phyloP scores from a whole-genome alignment of 352 stramenopile species.

The Phytophthora multivora region DNA sequence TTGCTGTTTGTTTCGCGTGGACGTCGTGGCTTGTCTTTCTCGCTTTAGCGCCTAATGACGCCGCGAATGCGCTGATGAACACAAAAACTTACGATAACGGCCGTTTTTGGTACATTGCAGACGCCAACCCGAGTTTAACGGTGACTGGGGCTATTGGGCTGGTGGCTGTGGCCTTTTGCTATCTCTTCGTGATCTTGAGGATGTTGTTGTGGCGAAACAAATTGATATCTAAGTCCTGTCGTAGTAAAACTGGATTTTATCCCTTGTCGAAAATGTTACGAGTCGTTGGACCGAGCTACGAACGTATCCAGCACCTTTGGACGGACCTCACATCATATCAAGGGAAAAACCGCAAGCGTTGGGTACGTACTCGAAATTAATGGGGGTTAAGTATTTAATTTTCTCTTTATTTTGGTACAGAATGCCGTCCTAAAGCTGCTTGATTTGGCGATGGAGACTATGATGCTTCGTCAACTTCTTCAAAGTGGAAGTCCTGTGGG shows the following conservation, averaged over 20 bases:
- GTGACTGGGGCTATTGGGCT: slow-evolving; percentile 4
- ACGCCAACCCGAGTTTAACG: slow-evolving; percentile 7
- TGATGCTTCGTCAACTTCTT: slow-evolving; percentile 29
- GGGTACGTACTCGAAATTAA: slow-evolving; percentile 7
- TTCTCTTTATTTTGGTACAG: slow-evolving; percentile 2
- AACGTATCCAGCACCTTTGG: background rate
- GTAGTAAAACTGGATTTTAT: background rate
- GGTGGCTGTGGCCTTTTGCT: slow-evolving; percentile 14
- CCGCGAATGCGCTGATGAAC: slow-evolving; percentile 16
- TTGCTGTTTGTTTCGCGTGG: slow-evolving; percentile 25
- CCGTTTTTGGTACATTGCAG: slow-evolving; percentile 13
- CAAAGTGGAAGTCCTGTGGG: slow-evolving; percentile 18
- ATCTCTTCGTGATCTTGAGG: slow-evolving; percentile 15
- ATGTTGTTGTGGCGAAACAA: slow-evolving; percentile 25
- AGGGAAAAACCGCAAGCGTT: slow-evolving; percentile 31
- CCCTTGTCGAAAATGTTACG: background rate
- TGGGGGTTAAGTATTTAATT: background rate
- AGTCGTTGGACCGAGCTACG: slow-evolving; percentile 5
- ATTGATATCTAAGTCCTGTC: background rate
- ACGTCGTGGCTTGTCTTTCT: slow-evolving; percentile 24
- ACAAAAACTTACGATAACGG: slow-evolving; percentile 23
- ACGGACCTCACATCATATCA: slow-evolving; percentile 21
- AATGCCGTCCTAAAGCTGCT: slow-evolving; percentile 29
- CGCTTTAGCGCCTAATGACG: slow-evolving; percentile 6
- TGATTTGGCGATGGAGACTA: slow-evolving; percentile 18